These are phyloP conservation scores for Ascochyta rabiei DNA, from an alignment of 2,329 filamentous ascomycete genomes.

Conservation along the genomic window DNA sequence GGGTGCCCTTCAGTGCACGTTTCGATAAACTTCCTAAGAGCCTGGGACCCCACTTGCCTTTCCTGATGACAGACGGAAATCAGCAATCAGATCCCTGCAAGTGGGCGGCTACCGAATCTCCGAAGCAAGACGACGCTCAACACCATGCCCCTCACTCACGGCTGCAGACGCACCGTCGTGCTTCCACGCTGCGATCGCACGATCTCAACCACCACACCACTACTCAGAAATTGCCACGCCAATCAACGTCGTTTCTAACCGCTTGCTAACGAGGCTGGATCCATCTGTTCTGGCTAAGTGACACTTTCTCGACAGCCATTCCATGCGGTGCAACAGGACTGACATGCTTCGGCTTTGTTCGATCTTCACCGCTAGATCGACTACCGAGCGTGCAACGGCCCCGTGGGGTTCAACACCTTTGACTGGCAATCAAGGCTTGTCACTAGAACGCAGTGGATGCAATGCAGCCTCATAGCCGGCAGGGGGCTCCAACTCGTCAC, in stretches of 20 bases:
- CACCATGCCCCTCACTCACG: constrained; percentile 30
- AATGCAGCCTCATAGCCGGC: constrained; percentile 9
- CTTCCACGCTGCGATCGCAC: constrained; percentile 7
- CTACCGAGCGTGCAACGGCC: constrained; percentile 20
- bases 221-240: background rate
- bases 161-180: background rate
- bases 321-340: constrained; percentile 20
- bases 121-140: constrained; percentile 27
- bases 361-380: constrained; percentile 29
- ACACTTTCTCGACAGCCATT: constrained; percentile 8
- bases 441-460: constrained; percentile 1
- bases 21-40: constrained; percentile 21
- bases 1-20: constrained; percentile 17
- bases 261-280: background rate
- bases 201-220: constrained; percentile 8
- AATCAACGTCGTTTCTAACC: background rate
- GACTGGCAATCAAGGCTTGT: constrained; percentile 1
- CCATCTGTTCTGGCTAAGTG: background rate
- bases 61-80: constrained; percentile 25
- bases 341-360: constrained; percentile 31
- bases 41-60: constrained; percentile 36
- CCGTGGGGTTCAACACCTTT: constrained; percentile 17
- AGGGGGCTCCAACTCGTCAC: constrained; percentile 6
- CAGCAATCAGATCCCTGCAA: constrained; percentile 28
- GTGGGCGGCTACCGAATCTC: constrained; percentile 13